Evolutionary conservation across 352 stramenopile species (phyloP), one percentile per base, ranked within the genome.

Genomic region (Pythium sukuiense): DNA sequence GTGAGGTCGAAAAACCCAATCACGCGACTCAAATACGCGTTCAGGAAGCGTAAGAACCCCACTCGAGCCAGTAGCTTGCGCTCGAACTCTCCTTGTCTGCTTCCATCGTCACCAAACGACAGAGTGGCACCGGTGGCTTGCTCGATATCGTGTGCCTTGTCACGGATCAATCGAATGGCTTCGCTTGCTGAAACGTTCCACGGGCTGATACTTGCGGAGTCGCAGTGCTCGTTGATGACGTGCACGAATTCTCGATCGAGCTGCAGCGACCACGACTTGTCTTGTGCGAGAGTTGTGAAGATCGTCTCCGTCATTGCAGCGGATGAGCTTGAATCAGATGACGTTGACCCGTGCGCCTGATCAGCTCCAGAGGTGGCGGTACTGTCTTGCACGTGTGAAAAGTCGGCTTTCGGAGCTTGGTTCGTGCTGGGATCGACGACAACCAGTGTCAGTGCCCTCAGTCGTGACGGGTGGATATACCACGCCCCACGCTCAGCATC

Each of bases 1-100:
- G 76, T 91, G 7, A 90, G 65, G 49, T 93, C 87, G 64, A 95
- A 91, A 55, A 92, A 95, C 6, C 74, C 74, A 32, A 95, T 58
- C 5, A 88, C 76, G 11, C 77, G 80, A 55, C 71, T 76, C 12
- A 95, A 69, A n/a, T 83, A 87, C 24, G 86, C 72, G 71, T 96
- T 96, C 43, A 89, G 76, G 45, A 81, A 89, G 14, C 87, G 85
- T 9, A 96, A 58, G 18, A 94, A 68, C 1, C 83, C 85, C 37
- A 92, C 72, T 0, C 87, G 78, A 12, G 76, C 77, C 13, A 89
- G 54, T 3, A 88, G 53, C 29, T 61, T 77, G 7, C 32, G 63
- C 45, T 60, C 53, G 20, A 65, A 39, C 1, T 29, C 35, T 18
- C 9, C 26, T 11, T 24, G 27, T 26, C 12, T 27, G 1, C 2